Evolutionary conservation across 2,329 filamentous ascomycete species (phyloP).

Genomic region (Diaporthe velutina): DNA sequence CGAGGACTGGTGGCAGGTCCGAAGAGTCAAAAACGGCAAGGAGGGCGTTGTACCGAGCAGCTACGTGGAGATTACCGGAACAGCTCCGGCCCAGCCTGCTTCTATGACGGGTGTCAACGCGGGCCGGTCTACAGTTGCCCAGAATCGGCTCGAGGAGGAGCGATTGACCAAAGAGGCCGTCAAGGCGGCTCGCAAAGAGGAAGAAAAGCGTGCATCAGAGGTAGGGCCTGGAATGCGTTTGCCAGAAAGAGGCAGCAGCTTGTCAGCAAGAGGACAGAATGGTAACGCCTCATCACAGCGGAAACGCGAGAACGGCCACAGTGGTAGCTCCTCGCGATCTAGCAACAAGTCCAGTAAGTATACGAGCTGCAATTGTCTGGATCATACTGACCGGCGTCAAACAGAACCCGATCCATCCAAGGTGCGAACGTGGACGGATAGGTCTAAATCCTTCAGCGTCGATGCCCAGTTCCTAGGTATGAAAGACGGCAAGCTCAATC

Average conservation of each 20-base stretch:
- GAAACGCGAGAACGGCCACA: constrained; percentile 75
- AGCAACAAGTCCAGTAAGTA: constrained; percentile 81
- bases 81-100: constrained; percentile 63
- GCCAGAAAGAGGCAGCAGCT: constrained; percentile 84
- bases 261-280: constrained; percentile 75
- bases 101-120: constrained; percentile 65
- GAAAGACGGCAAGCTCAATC: constrained; percentile 95
- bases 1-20: constrained; percentile 98
- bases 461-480: constrained; percentile 96
- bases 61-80: constrained; percentile 90
- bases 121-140: constrained; percentile 77
- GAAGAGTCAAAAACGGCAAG: constrained; percentile 89
- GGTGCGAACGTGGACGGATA: constrained; percentile 93
- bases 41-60: constrained; percentile 97
- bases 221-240: constrained; percentile 84
- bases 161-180: constrained; percentile 85
- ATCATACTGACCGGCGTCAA: constrained; percentile 21
- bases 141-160: constrained; percentile 84
- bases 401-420: constrained; percentile 86
- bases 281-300: constrained; percentile 79
- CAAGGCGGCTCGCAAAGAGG: constrained; percentile 65
- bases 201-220: constrained; percentile 73
- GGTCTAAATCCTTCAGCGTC: constrained; percentile 95
- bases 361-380: neutral
- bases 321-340: constrained; percentile 63